These are phyloP conservation scores for Aspergillus japonicus DNA, from an alignment of 2,329 filamentous ascomycete species.

Conservation along the genomic window DNA sequence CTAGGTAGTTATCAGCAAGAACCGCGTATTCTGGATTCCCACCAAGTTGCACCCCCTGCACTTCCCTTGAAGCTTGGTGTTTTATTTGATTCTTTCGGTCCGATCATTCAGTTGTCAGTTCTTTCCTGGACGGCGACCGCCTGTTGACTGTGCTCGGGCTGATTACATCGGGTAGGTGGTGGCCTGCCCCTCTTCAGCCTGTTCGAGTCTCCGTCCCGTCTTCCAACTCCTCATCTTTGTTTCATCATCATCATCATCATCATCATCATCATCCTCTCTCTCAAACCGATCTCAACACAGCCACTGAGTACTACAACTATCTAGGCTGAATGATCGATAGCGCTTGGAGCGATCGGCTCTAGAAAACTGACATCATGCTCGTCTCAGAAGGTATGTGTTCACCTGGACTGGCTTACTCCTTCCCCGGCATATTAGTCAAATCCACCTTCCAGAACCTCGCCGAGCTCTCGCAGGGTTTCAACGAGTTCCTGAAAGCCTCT, in stretches of 20 bases:
- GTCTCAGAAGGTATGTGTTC: conserved; percentile 24
- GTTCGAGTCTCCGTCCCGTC: conserved; percentile 7
- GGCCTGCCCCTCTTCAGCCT: conserved; percentile 16
- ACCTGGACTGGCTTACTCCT: neutral
- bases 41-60: neutral
- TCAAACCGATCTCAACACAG: neutral
- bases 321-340: neutral
- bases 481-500: too few species aligned
- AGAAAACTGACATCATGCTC: conserved; percentile 21
- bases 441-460: too few species aligned
- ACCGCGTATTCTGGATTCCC: neutral
- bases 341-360: neutral
- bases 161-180: conserved; percentile 15
- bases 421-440: too few species aligned
- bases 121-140: conserved; percentile 18
- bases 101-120: neutral
- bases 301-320: neutral
- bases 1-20: neutral
- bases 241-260: too few species aligned
- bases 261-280: neutral
- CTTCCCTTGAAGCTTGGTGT: neutral
- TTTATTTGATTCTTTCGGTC: neutral
- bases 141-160: conserved; percentile 21
- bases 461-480: too few species aligned
- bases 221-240: conserved; percentile 11